Percentiles rank a stretch among this genome's conserved stretches.
Conservation (phyloP, 257 asterid species). For the Scutellaria barbata region DNA sequence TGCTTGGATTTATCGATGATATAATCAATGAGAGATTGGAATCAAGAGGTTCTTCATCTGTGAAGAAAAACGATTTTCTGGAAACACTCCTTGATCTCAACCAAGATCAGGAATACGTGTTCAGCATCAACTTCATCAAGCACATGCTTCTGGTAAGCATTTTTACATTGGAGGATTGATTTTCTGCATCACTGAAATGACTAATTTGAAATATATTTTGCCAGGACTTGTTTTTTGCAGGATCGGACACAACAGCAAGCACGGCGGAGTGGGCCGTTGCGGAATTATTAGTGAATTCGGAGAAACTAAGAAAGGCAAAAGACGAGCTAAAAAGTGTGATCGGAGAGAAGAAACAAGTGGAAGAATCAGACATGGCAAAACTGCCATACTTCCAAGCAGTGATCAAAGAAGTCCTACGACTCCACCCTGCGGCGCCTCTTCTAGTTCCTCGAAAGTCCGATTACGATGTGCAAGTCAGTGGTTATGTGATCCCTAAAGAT, state of each 20-base stretch:
- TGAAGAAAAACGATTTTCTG: constrained; percentile 24
- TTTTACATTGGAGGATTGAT: not conserved
- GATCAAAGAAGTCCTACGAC: constrained; percentile 13
- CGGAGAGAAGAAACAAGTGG: not conserved
- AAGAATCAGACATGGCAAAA: constrained; percentile 40
- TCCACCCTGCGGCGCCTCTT: constrained; percentile 16
- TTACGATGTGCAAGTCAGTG: not conserved
- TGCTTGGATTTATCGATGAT: constrained; percentile 13
- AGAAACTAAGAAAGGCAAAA: constrained; percentile 13
- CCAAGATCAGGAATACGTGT: constrained; percentile 4
- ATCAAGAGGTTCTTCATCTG: not conserved
- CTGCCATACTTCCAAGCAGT: constrained; percentile 34
- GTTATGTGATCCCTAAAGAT: constrained; percentile 34
- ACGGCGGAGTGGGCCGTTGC: constrained; percentile 36
- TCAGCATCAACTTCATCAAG: constrained; percentile 9
- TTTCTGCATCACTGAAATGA: too few species aligned
- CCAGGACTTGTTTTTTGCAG: constrained; percentile 37
- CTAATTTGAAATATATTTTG: not conserved
- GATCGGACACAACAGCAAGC: constrained; percentile 31
- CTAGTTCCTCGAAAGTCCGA: constrained; percentile 17
- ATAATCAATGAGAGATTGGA: constrained; percentile 22
- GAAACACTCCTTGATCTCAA: constrained; percentile 28
- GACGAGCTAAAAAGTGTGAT: constrained; percentile 31
- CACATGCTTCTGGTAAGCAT: constrained; percentile 31
- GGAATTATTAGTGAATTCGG: constrained; percentile 1